Conservation (phyloP, 345 rosid genomes). For the Conringia planisiliqua region DNA sequence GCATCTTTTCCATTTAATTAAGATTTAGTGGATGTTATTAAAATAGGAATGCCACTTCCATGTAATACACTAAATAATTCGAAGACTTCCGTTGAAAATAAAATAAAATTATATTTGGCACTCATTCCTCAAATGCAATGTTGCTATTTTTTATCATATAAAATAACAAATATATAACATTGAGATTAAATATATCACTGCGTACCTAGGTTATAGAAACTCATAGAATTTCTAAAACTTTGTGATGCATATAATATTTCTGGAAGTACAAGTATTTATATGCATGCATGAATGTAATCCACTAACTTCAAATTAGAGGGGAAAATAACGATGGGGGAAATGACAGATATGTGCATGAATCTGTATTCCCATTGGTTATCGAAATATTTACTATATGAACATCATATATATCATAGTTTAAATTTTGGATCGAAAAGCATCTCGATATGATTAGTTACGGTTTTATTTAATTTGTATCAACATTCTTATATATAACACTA, state of each 20-base stretch:
- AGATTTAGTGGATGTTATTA: constrained; percentile 17
- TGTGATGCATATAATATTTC: neutral
- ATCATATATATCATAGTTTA: neutral
- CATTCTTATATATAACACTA: no score
- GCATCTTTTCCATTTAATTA: neutral
- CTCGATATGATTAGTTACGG: neutral
- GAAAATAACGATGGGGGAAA: neutral
- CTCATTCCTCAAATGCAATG: neutral
- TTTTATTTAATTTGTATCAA: neutral
- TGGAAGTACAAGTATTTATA: constrained; percentile 10
- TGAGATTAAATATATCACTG: neutral
- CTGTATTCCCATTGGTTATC: neutral
- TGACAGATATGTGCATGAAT: constrained; percentile 13
- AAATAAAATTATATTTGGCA: neutral
- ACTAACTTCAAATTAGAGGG: constrained; percentile 7
- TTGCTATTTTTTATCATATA: neutral
- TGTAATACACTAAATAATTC: neutral
- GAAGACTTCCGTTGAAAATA: neutral
- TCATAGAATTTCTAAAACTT: constrained; percentile 4
- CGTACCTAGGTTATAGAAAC: constrained; percentile 16
- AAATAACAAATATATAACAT: neutral
- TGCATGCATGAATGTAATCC: constrained; percentile 34
- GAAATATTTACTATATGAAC: neutral
- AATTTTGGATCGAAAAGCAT: neutral
- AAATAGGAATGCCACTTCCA: neutral